Evolutionary conservation across 2,329 filamentous ascomycete genomes (phyloP).

Genomic region (Aspergillus pseudotamarii): DNA sequence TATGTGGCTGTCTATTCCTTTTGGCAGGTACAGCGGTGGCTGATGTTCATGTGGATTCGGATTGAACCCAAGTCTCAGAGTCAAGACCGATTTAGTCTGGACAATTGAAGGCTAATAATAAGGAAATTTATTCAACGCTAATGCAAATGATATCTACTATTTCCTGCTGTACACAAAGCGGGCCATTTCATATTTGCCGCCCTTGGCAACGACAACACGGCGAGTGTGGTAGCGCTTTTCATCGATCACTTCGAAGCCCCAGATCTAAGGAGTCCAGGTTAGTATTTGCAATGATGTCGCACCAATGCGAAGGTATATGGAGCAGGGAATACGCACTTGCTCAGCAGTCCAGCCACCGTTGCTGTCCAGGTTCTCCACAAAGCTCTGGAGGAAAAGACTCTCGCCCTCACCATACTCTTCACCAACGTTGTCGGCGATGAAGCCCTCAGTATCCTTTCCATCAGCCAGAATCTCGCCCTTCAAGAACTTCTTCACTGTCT

Average conservation of each 20-base stretch:
- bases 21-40: neutral
- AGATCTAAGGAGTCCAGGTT: conserved; percentile 35
- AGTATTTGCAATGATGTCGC: conserved; percentile 5
- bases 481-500: conserved; percentile 41
- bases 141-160: neutral
- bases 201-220: conserved; percentile 45
- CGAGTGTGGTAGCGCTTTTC: conserved; percentile 47
- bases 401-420: conserved; percentile 46
- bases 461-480: conserved; percentile 51
- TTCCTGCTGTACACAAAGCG: conserved; percentile 43
- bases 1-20: neutral
- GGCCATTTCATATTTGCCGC: conserved; percentile 36
- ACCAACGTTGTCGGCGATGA: conserved; percentile 58
- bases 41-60: neutral
- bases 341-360: conserved; percentile 57
- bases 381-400: conserved; percentile 52
- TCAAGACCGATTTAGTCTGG: neutral
- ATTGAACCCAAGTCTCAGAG: neutral
- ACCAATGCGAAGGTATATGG: neutral
- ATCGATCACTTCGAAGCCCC: conserved; percentile 50
- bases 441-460: conserved; percentile 60
- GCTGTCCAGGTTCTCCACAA: conserved; percentile 50
- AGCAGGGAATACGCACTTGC: conserved; percentile 45
- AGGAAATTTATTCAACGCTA: neutral
- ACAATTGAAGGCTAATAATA: neutral